phyloP scores from a whole-genome alignment of 768 basidiomycete species.

The Mycena rebaudengoi region DNA sequence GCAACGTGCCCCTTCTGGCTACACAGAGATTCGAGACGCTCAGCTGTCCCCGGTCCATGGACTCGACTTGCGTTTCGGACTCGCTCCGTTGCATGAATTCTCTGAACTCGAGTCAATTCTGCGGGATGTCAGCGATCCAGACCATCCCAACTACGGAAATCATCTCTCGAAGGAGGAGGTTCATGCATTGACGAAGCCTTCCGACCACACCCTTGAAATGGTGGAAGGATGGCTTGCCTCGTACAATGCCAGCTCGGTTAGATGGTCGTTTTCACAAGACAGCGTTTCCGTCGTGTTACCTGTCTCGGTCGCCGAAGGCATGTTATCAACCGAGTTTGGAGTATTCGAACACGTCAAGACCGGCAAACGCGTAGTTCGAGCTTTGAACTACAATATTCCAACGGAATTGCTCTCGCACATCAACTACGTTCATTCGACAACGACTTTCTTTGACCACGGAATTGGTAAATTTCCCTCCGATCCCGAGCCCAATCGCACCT shows the following conservation, averaged over 20 bases:
- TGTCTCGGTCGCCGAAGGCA: slow-evolving; percentile 52
- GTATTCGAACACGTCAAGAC: slow-evolving; percentile 45
- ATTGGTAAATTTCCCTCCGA: slow-evolving; percentile 37
- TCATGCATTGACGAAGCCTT: slow-evolving; percentile 50
- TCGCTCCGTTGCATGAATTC: slow-evolving; percentile 41
- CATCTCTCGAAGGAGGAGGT: slow-evolving; percentile 56
- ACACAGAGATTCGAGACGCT: slow-evolving; percentile 2
- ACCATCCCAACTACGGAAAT: slow-evolving; percentile 40
- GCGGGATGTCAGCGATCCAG: slow-evolving; percentile 42
- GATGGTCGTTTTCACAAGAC: slow-evolving; percentile 54
- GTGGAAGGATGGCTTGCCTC: slow-evolving; percentile 14
- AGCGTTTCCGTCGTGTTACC: slow-evolving; percentile 55
- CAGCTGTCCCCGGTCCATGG: not conserved
- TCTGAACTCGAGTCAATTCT: slow-evolving; percentile 40
- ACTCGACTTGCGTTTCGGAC: slow-evolving; percentile 48
- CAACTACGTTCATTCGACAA: slow-evolving; percentile 48
- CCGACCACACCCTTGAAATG: slow-evolving; percentile 38
- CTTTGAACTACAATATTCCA: slow-evolving; percentile 48
- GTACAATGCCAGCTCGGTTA: slow-evolving; percentile 31
- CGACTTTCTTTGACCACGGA: slow-evolving; percentile 41
- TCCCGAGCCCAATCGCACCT: no score
- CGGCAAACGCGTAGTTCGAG: slow-evolving; percentile 44
- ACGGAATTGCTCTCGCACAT: slow-evolving; percentile 43
- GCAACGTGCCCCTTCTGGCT: slow-evolving; percentile 22
- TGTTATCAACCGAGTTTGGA: slow-evolving; percentile 53